phyloP scores from a whole-genome alignment of 371 early-diverging fungal species.

The Thermomucor indicae-seudaticae region DNA sequence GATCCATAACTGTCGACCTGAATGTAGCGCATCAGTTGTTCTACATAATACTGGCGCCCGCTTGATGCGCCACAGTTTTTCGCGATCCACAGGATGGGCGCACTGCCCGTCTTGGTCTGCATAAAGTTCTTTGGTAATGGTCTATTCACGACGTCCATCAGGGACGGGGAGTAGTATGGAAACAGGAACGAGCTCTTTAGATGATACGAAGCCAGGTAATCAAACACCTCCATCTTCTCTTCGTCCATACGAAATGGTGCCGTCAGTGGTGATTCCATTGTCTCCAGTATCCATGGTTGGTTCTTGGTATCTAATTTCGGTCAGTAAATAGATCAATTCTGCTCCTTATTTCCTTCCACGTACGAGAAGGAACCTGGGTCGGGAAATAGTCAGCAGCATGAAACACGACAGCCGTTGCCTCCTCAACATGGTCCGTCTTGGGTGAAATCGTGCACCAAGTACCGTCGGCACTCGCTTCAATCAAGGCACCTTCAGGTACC shows the following conservation, averaged over 20 bases:
- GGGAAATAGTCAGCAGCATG: conserved; percentile 27
- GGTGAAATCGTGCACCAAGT: conserved; percentile 34
- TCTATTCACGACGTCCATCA: conserved; percentile 30
- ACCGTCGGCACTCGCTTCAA: conserved; percentile 5
- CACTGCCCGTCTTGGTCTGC: conserved; percentile 17
- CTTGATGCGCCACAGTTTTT: conserved; percentile 31
- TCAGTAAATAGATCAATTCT: background rate
- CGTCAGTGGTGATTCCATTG: conserved; percentile 32
- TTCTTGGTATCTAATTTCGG: conserved; percentile 12
- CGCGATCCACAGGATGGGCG: conserved; percentile 39
- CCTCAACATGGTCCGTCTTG: conserved; percentile 7
- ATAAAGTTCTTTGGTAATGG: conserved; percentile 34
- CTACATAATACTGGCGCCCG: conserved; percentile 31
- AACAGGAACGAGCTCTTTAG: conserved; percentile 29
- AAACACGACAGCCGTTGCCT: conserved; percentile 25
- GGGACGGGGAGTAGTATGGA: conserved; percentile 24
- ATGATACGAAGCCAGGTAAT: conserved; percentile 35
- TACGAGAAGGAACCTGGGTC: conserved; percentile 19
- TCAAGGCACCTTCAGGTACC: conserved; percentile 19
- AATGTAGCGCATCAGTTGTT: conserved; percentile 31
- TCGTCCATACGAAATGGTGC: conserved; percentile 19
- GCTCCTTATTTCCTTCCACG: background rate
- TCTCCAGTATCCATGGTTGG: conserved; percentile 36
- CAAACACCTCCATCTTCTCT: conserved; percentile 21
- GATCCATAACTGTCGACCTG: conserved; percentile 30